Percentiles rank a stretch among this genome's conserved stretches.
phyloP scores from a whole-genome alignment of 768 basidiomycete genomes.

The Tremella mesenterica region DNA sequence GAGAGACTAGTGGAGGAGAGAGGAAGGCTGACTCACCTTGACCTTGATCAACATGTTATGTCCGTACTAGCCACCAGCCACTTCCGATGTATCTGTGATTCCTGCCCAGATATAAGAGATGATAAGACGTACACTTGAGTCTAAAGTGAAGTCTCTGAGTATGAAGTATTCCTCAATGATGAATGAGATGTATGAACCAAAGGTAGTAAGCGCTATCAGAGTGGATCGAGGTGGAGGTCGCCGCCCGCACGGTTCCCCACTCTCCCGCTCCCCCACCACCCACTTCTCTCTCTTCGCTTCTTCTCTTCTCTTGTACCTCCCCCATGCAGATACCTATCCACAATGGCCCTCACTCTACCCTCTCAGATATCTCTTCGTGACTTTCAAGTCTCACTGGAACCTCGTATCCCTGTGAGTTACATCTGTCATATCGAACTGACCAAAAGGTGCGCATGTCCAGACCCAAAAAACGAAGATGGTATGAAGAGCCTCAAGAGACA shows the following conservation, averaged over 20 bases:
- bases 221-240: constrained; percentile 1
- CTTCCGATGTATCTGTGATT: too few relatives aligned
- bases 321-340: neutral
- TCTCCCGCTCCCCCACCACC: neutral
- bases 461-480: neutral
- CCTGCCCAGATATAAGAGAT: too few relatives aligned
- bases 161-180: too few relatives aligned
- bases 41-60: constrained; percentile 42
- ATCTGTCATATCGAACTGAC: neutral
- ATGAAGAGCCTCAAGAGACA: neutral
- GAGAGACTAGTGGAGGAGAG: neutral
- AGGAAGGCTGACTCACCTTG: constrained; percentile 31
- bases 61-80: too few relatives aligned
- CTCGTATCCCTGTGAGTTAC: neutral
- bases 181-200: too few relatives aligned
- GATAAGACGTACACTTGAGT: too few relatives aligned
- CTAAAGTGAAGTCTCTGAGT: too few relatives aligned
- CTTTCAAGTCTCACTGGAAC: neutral
- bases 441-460: neutral
- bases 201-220: too few relatives aligned
- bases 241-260: neutral
- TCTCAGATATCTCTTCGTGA: neutral
- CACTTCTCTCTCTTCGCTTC: neutral
- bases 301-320: neutral
- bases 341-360: neutral